Evolutionary conservation across 1,139 yeast species (phyloP).

Genomic region (Komagataea norvegica): DNA sequence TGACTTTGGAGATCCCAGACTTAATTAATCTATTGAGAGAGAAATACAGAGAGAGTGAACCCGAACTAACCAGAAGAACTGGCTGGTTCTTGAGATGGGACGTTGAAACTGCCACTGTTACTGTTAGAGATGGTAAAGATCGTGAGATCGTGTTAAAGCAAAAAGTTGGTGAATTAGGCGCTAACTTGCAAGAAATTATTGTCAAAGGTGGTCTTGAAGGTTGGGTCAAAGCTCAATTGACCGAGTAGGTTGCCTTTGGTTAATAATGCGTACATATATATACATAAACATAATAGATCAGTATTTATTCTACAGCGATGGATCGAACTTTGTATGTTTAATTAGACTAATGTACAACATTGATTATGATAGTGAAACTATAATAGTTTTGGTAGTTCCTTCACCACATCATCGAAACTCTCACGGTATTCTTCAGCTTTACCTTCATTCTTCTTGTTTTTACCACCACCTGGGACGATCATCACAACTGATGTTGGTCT

Average conservation of each 20-base stretch:
- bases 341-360: constrained; percentile 4
- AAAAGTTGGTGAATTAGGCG: constrained; percentile 93
- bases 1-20: constrained; percentile 90
- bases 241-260: too few relatives aligned
- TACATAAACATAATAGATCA: background rate
- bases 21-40: constrained; percentile 73
- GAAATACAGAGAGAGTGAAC: constrained; percentile 46
- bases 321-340: too few relatives aligned
- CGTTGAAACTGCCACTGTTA: constrained; percentile 75
- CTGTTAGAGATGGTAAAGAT: constrained; percentile 62
- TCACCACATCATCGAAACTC: constrained; percentile 86
- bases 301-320: background rate
- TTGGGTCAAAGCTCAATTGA: constrained; percentile 84
- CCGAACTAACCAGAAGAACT: constrained; percentile 85
- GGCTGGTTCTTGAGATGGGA: constrained; percentile 95
- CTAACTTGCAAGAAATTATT: constrained; percentile 91
- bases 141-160: constrained; percentile 65
- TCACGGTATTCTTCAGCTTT: constrained; percentile 87
- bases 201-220: constrained; percentile 98
- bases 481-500: constrained; percentile 98
- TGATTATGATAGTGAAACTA: too few relatives aligned
- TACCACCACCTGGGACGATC: constrained; percentile 96
- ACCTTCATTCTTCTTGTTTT: constrained; percentile 76
- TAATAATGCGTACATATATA: too few relatives aligned
- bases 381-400: constrained; percentile 53